Evolutionary conservation across 2,329 filamentous ascomycete species (phyloP).

Genomic region (Clarireedia paspali): DNA sequence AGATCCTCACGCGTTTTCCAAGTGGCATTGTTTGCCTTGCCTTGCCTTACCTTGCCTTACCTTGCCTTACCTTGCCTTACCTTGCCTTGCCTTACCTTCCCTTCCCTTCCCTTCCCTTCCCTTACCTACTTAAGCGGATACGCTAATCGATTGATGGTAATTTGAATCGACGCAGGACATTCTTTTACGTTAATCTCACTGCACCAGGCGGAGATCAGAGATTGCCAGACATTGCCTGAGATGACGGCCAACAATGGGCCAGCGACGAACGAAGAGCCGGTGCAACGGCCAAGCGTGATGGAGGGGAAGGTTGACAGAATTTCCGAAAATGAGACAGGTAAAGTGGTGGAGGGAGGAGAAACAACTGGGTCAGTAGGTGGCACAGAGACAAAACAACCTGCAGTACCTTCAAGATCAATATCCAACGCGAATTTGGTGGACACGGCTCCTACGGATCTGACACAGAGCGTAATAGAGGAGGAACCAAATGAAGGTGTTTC

Average conservation of each 20-base stretch:
- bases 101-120: too few species aligned
- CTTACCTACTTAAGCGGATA: too few species aligned
- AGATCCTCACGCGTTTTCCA: too few species aligned
- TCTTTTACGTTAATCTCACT: not conserved
- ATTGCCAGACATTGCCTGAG: not conserved
- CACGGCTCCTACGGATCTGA: not conserved
- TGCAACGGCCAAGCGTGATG: not conserved
- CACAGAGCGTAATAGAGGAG: too few species aligned
- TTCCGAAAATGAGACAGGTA: not conserved
- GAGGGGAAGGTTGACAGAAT: not conserved
- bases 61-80: too few species aligned
- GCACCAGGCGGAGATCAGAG: not conserved
- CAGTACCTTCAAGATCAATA: not conserved
- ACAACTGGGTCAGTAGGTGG: too few species aligned
- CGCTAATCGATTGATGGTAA: too few species aligned
- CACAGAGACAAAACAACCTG: not conserved
- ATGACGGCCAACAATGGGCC: not conserved
- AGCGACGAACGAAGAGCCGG: not conserved
- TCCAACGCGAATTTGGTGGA: not conserved
- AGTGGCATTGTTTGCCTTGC: too few species aligned
- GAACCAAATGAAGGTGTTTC: not conserved
- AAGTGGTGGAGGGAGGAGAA: too few species aligned
- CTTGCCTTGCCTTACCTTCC: too few species aligned
- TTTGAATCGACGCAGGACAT: not conserved
- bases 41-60: too few species aligned